Conservation (phyloP, 2,329 filamentous ascomycete species). For the Cladophialophora chaetospira region DNA sequence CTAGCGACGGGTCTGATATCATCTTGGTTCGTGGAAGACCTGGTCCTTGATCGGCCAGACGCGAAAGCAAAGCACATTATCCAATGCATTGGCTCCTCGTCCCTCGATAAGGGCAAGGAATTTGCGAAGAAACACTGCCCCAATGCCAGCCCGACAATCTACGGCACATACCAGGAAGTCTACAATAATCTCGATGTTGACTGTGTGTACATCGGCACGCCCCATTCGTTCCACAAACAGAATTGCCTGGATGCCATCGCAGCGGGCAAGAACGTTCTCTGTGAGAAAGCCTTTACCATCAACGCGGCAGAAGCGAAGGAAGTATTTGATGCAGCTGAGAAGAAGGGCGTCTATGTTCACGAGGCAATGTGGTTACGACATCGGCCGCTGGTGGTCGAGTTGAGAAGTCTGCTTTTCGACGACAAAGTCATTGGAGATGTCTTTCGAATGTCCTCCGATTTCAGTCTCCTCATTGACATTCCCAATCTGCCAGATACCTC, state of each 20-base stretch:
- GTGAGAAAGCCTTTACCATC: slow-evolving; percentile 88
- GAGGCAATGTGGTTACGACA: slow-evolving; percentile 76
- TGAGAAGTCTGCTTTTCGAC: slow-evolving; percentile 54
- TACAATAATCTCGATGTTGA: slow-evolving; percentile 35
- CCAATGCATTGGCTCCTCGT: slow-evolving; percentile 48
- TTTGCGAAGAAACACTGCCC: slow-evolving; percentile 42
- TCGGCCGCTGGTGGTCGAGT: slow-evolving; percentile 77
- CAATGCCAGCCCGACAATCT: slow-evolving; percentile 16
- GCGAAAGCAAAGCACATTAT: slow-evolving; percentile 46
- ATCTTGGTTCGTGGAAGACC: slow-evolving; percentile 50
- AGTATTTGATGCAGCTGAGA: slow-evolving; percentile 68
- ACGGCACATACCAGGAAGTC: slow-evolving; percentile 25
- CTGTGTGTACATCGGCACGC: slow-evolving; percentile 37
- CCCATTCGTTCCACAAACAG: slow-evolving; percentile 87
- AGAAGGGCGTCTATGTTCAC: slow-evolving; percentile 75
- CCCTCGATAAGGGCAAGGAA: slow-evolving; percentile 40
- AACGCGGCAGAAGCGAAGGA: slow-evolving; percentile 74
- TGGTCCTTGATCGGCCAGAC: slow-evolving; percentile 42
- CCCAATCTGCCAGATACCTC: slow-evolving; percentile 14
- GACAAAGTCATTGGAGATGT: slow-evolving; percentile 57
- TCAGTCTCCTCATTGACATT: slow-evolving; percentile 33
- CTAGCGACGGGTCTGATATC: slow-evolving; percentile 48
- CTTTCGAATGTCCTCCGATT: slow-evolving; percentile 58
- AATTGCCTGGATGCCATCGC: slow-evolving; percentile 76
- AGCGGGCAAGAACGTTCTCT: slow-evolving; percentile 41